Evolutionary conservation across 2,329 filamentous ascomycete genomes (phyloP).

Genomic region (Aspergillus brunneoviolaceus): DNA sequence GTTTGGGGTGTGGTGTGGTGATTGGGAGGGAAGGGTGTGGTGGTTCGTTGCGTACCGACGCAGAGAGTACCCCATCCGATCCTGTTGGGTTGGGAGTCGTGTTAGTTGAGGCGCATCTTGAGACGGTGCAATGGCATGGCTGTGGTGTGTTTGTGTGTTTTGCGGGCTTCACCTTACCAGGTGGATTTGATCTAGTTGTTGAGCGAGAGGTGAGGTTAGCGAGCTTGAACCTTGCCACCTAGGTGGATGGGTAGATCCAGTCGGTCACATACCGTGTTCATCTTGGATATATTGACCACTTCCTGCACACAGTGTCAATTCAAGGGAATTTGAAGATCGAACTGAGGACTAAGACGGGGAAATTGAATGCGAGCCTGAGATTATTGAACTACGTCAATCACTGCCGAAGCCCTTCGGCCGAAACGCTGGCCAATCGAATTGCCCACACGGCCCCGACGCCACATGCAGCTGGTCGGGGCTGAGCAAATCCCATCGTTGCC

Average conservation of each 20-base stretch:
- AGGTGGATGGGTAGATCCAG: not conserved
- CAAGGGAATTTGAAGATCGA: conserved; percentile 8
- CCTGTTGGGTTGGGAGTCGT: conserved; percentile 52
- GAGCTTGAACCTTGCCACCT: not conserved
- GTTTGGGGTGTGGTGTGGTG: too few species aligned
- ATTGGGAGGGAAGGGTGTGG: too few species aligned
- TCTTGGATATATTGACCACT: conserved; percentile 26
- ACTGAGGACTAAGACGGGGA: not conserved
- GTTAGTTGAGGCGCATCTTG: not conserved
- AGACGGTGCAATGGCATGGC: not conserved
- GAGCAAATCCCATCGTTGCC: conserved; percentile 17
- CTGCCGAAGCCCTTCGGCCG: not conserved
- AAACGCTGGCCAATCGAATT: not conserved
- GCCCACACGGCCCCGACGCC: not conserved
- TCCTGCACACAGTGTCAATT: not conserved
- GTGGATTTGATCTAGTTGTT: conserved; percentile 56
- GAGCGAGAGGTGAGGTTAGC: conserved; percentile 12
- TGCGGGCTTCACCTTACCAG: conserved; percentile 46
- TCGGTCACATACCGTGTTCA: conserved; percentile 53
- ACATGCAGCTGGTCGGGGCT: not conserved
- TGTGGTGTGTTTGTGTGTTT: conserved; percentile 7
- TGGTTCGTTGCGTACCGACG: conserved; percentile 59
- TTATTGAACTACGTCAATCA: conserved; percentile 22
- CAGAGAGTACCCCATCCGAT: conserved; percentile 90
- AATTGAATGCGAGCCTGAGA: not conserved